phyloP scores from a whole-genome alignment of 148 eudicot genomes.

The Simmondsia chinensis region DNA sequence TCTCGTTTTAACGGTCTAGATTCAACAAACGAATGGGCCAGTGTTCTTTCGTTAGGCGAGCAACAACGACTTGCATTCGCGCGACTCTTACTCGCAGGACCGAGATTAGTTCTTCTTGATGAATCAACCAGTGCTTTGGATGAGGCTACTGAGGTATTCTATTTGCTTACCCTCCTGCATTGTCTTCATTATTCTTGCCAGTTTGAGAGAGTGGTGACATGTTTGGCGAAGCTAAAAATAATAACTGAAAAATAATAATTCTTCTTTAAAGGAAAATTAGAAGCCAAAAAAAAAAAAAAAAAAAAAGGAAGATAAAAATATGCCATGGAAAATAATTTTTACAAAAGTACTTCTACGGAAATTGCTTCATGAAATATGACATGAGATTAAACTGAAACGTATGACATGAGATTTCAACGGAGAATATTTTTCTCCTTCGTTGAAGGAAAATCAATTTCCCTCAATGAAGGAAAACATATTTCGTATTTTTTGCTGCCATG shows the following conservation, averaged over 20 bases:
- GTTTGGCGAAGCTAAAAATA: background rate
- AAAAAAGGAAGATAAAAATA: background rate
- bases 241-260: too few species aligned
- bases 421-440: too few species aligned
- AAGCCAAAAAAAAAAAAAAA: background rate
- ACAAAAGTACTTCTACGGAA: background rate
- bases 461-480: too few species aligned
- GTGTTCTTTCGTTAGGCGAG: conserved; percentile 92
- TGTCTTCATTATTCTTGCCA: background rate
- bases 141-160: conserved; percentile 85
- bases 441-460: too few species aligned
- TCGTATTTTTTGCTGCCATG: too few species aligned
- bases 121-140: conserved; percentile 99
- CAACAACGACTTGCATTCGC: conserved; percentile 98
- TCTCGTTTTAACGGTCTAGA: conserved; percentile 66
- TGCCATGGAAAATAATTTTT: too few species aligned
- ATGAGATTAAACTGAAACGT: too few species aligned
- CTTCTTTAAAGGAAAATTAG: background rate
- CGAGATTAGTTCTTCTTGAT: conserved; percentile 70
- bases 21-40: conserved; percentile 75
- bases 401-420: too few species aligned
- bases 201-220: background rate
- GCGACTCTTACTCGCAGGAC: conserved; percentile 79
- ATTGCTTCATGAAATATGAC: too few species aligned
- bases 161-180: background rate